These are phyloP conservation scores for Viola odorata DNA, from an alignment of 345 rosid species.

Conservation along the genomic window DNA sequence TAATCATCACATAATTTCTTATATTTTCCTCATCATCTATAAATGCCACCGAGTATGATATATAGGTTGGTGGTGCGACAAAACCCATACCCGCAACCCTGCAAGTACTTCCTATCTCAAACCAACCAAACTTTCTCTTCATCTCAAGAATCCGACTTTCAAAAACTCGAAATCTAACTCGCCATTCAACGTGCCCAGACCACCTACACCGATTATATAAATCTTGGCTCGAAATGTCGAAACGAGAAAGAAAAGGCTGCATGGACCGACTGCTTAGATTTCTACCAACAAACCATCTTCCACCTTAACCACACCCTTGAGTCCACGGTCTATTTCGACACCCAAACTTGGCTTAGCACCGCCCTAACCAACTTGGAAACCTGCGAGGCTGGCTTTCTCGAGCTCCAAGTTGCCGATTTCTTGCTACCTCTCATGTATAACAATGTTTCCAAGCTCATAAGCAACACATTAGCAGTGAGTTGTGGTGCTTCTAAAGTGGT, in stretches of 20 bases:
- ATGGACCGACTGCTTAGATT: slow-evolving; percentile 74
- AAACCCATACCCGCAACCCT: slow-evolving; percentile 62
- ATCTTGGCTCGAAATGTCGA: slow-evolving; percentile 53
- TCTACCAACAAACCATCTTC: slow-evolving; percentile 44
- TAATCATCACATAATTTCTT: too few relatives aligned
- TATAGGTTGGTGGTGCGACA: slow-evolving; percentile 58
- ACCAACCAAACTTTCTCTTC: slow-evolving; percentile 11
- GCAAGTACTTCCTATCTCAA: slow-evolving; percentile 46
- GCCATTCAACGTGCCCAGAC: slow-evolving; percentile 54
- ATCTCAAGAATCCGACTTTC: slow-evolving; percentile 48
- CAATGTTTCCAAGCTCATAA: slow-evolving; percentile 56
- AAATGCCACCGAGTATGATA: too few relatives aligned
- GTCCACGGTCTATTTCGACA: slow-evolving; percentile 47
- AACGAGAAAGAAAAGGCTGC: slow-evolving; percentile 55
- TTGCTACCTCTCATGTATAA: slow-evolving; percentile 52
- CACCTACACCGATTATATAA: slow-evolving; percentile 41
- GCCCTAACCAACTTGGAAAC: slow-evolving; percentile 78
- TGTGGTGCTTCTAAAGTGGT: slow-evolving; percentile 16
- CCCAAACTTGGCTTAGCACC: slow-evolving; percentile 79
- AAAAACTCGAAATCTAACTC: slow-evolving; percentile 31
- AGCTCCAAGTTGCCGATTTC: slow-evolving; percentile 49
- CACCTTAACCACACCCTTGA: slow-evolving; percentile 55
- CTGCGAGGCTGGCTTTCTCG: slow-evolving; percentile 54
- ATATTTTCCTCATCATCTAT: too few relatives aligned
- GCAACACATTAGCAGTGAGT: slow-evolving; percentile 59